phyloP scores from a whole-genome alignment of 441 rosid genomes.

The Populus hybrid region DNA sequence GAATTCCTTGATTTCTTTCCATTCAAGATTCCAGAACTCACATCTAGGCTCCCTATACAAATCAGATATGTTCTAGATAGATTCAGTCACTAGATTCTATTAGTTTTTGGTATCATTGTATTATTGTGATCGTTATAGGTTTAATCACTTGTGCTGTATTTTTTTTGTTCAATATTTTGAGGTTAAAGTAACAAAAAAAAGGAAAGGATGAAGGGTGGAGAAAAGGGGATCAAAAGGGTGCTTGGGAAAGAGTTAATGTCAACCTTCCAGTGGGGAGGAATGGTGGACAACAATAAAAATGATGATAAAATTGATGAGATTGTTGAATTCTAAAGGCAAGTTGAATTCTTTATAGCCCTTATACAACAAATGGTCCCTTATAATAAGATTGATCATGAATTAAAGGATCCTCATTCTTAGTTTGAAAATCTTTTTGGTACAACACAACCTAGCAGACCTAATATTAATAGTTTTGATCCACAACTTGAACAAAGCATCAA shows the following conservation, averaged over 20 bases:
- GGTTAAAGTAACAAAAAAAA: no score
- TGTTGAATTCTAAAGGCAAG: neutral
- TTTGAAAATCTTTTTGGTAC: neutral
- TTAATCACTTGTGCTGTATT: no score
- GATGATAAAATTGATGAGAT: neutral
- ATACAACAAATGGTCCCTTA: neutral
- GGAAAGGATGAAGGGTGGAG: neutral
- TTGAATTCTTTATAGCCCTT: neutral
- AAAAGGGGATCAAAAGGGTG: neutral
- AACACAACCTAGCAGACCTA: neutral
- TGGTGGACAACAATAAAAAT: neutral
- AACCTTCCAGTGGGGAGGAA: neutral
- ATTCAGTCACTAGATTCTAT: neutral
- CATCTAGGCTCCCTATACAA: fast-evolving
- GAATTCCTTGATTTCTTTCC: neutral
- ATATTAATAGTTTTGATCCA: neutral
- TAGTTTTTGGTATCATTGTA: no score
- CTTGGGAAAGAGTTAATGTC: neutral
- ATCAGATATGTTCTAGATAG: neutral
- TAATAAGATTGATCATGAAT: neutral
- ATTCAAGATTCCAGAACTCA: neutral
- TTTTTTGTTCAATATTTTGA: no score
- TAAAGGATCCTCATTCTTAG: no score
- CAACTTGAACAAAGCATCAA: neutral
- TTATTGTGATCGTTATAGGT: no score